These are phyloP conservation scores for Diaporthe vexans DNA, from an alignment of 2,329 filamentous ascomycete species.

Conservation along the genomic window DNA sequence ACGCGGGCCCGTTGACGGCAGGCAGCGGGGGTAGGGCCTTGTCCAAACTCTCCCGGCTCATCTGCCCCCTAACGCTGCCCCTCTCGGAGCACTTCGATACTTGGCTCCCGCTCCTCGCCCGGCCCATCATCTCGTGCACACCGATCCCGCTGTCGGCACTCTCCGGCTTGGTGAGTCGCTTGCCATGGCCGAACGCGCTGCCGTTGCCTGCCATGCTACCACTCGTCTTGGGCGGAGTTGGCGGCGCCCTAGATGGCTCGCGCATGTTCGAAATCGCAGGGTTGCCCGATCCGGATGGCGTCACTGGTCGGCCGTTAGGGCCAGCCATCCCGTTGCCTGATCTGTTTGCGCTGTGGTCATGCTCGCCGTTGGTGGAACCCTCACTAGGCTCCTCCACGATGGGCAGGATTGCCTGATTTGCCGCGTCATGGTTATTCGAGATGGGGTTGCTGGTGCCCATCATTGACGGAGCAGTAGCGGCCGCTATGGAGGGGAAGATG, in stretches of 20 bases:
- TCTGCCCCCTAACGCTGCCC: slow-evolving; percentile 50
- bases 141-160: slow-evolving; percentile 64
- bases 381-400: slow-evolving; percentile 94
- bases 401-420: slow-evolving; percentile 72
- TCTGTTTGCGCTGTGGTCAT: slow-evolving; percentile 61
- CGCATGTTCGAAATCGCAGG: slow-evolving; percentile 47
- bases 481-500: slow-evolving; percentile 42
- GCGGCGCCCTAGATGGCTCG: slow-evolving; percentile 50
- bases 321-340: slow-evolving; percentile 53
- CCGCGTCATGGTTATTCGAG: slow-evolving; percentile 60
- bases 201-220: slow-evolving; percentile 35
- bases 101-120: slow-evolving; percentile 46
- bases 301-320: slow-evolving; percentile 54
- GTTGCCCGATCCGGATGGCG: slow-evolving; percentile 56
- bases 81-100: slow-evolving; percentile 47
- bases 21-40: slow-evolving; percentile 73
- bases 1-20: slow-evolving; percentile 42
- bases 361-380: slow-evolving; percentile 74
- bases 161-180: slow-evolving; percentile 56
- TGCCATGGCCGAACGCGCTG: slow-evolving; percentile 23
- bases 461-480: slow-evolving; percentile 40
- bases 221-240: slow-evolving; percentile 61
- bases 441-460: slow-evolving; percentile 42
- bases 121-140: slow-evolving; percentile 48
- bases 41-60: slow-evolving; percentile 71